These are phyloP conservation scores for Leishmania braziliensis DNA, from an alignment of 208 protist species.

Conservation along the genomic window DNA sequence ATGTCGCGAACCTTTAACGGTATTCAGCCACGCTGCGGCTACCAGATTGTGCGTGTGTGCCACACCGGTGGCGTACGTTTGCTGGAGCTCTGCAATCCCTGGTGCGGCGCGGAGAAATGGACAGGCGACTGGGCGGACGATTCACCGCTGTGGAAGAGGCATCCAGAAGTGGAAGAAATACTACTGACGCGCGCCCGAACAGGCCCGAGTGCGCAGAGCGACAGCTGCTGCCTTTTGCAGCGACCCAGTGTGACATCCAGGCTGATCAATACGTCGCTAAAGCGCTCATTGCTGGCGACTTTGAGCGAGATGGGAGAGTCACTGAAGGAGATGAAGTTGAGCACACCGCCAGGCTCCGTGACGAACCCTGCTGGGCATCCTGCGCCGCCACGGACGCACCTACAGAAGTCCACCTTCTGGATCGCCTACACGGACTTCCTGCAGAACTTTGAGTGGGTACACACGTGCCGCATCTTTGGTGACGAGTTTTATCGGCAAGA, in stretches of 20 bases:
- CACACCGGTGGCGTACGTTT: constrained; percentile 66
- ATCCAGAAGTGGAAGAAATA: constrained; percentile 54
- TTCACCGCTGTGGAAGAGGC: constrained; percentile 61
- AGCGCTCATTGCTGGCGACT: constrained; percentile 24
- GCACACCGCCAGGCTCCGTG: background rate
- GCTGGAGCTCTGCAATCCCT: constrained; percentile 60
- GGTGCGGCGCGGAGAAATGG: constrained; percentile 42
- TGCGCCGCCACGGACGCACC: background rate
- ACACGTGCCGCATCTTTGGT: constrained; percentile 69
- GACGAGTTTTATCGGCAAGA: constrained; percentile 45
- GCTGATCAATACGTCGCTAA: constrained; percentile 4
- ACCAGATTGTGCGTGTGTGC: constrained; percentile 62
- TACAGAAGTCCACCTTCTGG: constrained; percentile 60
- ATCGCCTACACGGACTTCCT: constrained; percentile 87
- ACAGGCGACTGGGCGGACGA: constrained; percentile 79
- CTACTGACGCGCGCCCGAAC: constrained; percentile 29
- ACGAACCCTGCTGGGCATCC: background rate
- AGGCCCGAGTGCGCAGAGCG: background rate
- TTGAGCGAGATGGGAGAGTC: constrained; percentile 7
- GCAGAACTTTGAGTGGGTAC: constrained; percentile 61
- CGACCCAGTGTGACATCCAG: background rate
- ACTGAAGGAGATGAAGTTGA: background rate
- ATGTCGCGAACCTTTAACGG: constrained; percentile 37
- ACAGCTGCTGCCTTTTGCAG: background rate
- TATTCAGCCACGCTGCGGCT: constrained; percentile 56